phyloP scores from a whole-genome alignment of 192 early-diverging fungal species.

The Linnemannia schmuckeri region DNA sequence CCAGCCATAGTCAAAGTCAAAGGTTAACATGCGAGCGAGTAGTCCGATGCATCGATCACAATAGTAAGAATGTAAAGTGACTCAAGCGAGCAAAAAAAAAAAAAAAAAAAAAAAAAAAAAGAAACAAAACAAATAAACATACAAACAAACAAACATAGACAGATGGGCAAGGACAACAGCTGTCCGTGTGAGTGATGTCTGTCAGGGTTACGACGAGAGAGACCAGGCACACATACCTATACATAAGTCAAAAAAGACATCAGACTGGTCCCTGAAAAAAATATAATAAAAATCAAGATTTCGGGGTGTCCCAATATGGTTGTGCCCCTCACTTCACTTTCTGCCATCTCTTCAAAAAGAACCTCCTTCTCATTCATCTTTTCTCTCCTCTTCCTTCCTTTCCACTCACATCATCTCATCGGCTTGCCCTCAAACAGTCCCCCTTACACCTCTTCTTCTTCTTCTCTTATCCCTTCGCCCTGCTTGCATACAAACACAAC shows the following conservation, averaged over 20 bases:
- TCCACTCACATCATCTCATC: background rate
- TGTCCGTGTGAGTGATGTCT: background rate
- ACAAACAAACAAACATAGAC: background rate
- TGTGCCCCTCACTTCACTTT: background rate
- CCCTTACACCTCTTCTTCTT: background rate
- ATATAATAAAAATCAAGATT: background rate
- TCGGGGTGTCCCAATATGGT: background rate
- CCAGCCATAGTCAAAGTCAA: background rate
- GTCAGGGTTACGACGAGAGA: too few relatives aligned
- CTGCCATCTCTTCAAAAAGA: background rate
- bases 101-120: background rate
- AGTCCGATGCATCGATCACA: background rate
- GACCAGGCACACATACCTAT: background rate
- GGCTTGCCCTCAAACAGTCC: background rate
- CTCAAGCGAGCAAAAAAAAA: conserved; percentile 31
- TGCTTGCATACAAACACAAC: background rate
- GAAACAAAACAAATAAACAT: background rate
- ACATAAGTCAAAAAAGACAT: too few relatives aligned
- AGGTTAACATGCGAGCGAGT: background rate
- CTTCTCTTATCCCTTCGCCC: background rate
- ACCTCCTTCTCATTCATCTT: background rate
- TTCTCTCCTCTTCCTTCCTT: background rate
- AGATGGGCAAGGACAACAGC: background rate
- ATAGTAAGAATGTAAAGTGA: conserved; percentile 7
- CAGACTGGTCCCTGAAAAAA: background rate